These are phyloP conservation scores for Adenanthera pavonina DNA, from an alignment of 306 rosid genomes.

Conservation along the genomic window DNA sequence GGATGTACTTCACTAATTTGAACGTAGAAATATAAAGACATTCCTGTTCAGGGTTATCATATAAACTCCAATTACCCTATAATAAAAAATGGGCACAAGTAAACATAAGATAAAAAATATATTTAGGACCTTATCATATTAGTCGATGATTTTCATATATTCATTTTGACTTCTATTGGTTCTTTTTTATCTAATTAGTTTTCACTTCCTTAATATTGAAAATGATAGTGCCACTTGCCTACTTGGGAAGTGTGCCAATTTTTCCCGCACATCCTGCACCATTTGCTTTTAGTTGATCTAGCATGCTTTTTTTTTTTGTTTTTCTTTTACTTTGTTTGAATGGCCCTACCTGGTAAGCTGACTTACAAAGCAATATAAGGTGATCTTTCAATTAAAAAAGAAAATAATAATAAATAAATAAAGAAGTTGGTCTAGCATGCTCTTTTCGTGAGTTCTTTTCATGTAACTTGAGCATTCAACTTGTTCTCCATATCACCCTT, in stretches of 20 bases:
- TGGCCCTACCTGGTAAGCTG: too few relatives aligned
- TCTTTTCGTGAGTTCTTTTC: neutral
- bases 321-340: too few relatives aligned
- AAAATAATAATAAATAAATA: too few relatives aligned
- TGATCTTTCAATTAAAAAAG: too few relatives aligned
- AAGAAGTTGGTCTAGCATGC: too few relatives aligned
- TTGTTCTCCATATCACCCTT: neutral
- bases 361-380: too few relatives aligned
- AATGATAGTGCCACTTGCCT: neutral
- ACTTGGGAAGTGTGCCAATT: neutral
- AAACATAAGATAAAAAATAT: neutral
- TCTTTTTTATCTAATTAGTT: neutral
- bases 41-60: neutral
- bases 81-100: neutral
- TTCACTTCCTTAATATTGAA: slow-evolving; percentile 9
- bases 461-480: neutral
- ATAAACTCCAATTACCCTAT: neutral
- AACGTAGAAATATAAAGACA: neutral
- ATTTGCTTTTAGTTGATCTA: neutral
- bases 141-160: neutral
- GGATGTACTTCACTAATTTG: neutral
- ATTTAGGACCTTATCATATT: neutral
- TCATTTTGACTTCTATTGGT: neutral
- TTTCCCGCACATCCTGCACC: neutral
- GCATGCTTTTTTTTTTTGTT: neutral